Conservation (phyloP, 75 land plant species). For the Chamaecyparis obtusa region DNA sequence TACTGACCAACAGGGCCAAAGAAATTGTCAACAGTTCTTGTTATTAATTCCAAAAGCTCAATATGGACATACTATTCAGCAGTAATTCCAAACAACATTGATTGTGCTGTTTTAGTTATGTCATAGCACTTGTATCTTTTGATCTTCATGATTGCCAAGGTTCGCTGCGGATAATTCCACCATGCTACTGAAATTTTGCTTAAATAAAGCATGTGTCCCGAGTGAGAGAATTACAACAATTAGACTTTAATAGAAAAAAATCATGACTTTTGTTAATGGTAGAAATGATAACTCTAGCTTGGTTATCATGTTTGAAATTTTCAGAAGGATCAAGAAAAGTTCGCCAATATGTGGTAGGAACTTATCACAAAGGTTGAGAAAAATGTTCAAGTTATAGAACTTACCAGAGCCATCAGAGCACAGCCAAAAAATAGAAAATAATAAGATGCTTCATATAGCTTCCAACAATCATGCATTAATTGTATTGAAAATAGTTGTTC, state of each 20-base stretch:
- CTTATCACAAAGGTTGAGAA: not conserved
- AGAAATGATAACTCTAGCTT: too few species aligned
- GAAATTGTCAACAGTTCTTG: not conserved
- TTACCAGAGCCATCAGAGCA: not conserved
- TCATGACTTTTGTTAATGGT: too few species aligned
- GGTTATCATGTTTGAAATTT: not conserved
- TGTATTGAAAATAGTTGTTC: not conserved
- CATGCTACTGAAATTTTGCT: not conserved
- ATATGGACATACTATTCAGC: not conserved
- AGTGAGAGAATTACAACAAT: not conserved
- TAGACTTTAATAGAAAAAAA: not conserved
- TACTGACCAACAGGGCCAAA: conserved; percentile 1
- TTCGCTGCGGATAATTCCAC: not conserved
- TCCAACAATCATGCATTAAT: not conserved
- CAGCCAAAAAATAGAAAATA: not conserved
- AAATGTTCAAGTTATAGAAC: not conserved
- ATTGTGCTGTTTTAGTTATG: not conserved
- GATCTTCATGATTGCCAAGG: not conserved
- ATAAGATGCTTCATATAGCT: not conserved
- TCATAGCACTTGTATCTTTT: not conserved
- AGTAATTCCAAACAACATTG: not conserved
- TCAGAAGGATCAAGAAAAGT: not conserved
- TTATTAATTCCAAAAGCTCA: not conserved
- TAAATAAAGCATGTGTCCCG: not conserved
- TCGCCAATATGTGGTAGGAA: not conserved